Percentiles rank a stretch among this genome's conserved stretches.
These are phyloP conservation scores for Chimonanthus salicifolius DNA, from an alignment of 164 flowering plant species.

Conservation along the genomic window DNA sequence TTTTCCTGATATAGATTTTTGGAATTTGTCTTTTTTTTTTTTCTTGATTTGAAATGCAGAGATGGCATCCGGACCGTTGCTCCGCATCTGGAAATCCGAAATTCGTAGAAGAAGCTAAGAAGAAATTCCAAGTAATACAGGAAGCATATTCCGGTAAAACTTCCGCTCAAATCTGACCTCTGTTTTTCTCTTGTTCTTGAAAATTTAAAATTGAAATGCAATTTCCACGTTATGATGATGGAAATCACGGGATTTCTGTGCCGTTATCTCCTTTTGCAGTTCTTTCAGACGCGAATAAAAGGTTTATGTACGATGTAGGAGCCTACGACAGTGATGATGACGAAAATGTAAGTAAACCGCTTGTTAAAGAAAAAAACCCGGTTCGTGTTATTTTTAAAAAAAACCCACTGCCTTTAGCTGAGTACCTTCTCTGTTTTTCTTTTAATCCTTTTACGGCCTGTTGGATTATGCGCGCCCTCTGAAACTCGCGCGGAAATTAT, in stretches of 20 bases:
- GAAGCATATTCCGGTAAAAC: slow-evolving; percentile 85
- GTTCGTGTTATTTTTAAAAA: no score
- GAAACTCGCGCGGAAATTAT: no score
- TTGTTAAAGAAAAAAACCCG: background rate
- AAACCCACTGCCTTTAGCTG: background rate
- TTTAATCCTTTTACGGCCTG: no score
- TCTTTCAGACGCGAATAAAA: slow-evolving; percentile 70
- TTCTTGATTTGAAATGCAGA: slow-evolving; percentile 34
- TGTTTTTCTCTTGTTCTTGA: background rate
- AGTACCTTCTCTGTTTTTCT: no score
- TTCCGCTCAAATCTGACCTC: background rate
- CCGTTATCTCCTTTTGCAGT: slow-evolving; percentile 33
- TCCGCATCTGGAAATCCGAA: slow-evolving; percentile 62
- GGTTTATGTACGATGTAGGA: slow-evolving; percentile 90
- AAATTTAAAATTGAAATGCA: background rate
- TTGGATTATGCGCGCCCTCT: no score
- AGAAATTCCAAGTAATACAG: slow-evolving; percentile 87
- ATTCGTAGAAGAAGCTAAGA: slow-evolving; percentile 77
- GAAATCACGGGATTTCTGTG: slow-evolving; percentile 1
- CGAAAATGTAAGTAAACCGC: slow-evolving; percentile 36
- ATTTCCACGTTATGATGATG: background rate
- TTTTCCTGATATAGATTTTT: background rate
- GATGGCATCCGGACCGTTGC: slow-evolving; percentile 97
- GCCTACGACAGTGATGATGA: slow-evolving; percentile 65
- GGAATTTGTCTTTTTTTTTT: background rate